Conservation (phyloP, 2,329 filamentous ascomycete species). For the Aureobasidium sp. region DNA sequence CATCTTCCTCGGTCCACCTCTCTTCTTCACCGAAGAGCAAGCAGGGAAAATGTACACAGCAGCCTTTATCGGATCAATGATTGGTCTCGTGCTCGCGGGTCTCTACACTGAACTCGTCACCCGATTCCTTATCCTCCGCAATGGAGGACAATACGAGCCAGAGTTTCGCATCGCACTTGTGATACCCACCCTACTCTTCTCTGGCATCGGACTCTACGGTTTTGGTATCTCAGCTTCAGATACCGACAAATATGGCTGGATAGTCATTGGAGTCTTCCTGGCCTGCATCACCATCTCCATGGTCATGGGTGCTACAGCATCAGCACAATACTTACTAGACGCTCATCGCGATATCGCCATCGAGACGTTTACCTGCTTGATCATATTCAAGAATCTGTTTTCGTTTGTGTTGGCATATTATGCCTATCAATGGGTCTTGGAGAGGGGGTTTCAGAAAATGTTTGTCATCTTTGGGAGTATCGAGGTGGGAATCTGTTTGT, state of each 20-base stretch:
- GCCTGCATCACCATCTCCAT: constrained; percentile 87
- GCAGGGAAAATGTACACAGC: constrained; percentile 91
- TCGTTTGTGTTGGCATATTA: constrained; percentile 86
- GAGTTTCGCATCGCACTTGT: constrained; percentile 91
- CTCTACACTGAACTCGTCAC: constrained; percentile 78
- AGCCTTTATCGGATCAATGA: constrained; percentile 83
- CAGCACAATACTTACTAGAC: constrained; percentile 90
- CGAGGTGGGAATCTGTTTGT: constrained; percentile 79
- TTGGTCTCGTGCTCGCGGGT: constrained; percentile 82
- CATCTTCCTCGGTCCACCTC: constrained; percentile 82
- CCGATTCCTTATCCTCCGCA: constrained; percentile 73
- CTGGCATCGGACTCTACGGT: constrained; percentile 82
- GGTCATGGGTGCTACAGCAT: constrained; percentile 90
- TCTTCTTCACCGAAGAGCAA: constrained; percentile 83
- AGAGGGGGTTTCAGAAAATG: constrained; percentile 64
- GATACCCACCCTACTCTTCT: constrained; percentile 82
- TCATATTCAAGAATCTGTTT: constrained; percentile 97
- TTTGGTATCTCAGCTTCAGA: constrained; percentile 80
- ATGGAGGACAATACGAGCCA: constrained; percentile 88
- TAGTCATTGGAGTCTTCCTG: constrained; percentile 84
- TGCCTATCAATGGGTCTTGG: constrained; percentile 84
- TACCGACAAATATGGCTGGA: constrained; percentile 69
- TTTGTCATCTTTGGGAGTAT: constrained; percentile 81
- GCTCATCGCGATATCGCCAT: constrained; percentile 89
- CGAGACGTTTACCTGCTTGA: constrained; percentile 88